These are phyloP conservation scores for Aspergillus sp. DNA, from an alignment of 2,329 filamentous ascomycete genomes.

Conservation along the genomic window DNA sequence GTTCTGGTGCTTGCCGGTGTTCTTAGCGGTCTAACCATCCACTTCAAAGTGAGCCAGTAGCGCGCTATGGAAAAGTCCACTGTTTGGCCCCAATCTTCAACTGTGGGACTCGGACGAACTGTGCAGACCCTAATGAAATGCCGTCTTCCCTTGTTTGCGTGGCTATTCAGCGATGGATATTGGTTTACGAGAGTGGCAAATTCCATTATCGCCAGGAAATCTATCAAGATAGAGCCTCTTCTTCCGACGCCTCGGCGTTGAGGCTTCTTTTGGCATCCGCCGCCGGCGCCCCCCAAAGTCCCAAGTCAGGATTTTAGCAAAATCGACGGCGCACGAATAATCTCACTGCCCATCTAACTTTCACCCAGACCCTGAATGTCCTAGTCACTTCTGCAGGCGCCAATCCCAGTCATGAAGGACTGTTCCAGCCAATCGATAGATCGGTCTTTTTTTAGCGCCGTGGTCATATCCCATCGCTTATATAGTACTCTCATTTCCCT, in stretches of 20 bases:
- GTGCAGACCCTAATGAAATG: neutral
- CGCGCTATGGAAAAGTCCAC: neutral
- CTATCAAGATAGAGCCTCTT: neutral
- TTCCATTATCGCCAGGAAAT: too few species aligned
- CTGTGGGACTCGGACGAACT: neutral
- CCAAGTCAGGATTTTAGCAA: neutral
- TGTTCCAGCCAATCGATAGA: neutral
- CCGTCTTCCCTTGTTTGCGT: neutral
- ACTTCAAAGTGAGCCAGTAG: slow-evolving; percentile 5
- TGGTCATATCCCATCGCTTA: neutral
- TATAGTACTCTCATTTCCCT: neutral
- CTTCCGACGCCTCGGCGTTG: neutral
- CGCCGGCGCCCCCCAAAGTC: neutral
- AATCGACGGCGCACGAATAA: neutral
- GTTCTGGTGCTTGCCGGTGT: slow-evolving; percentile 56
- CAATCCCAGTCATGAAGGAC: neutral
- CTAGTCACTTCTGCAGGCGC: neutral
- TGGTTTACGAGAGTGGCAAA: neutral
- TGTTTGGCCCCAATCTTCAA: neutral
- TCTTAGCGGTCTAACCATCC: slow-evolving; percentile 25
- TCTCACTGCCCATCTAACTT: neutral
- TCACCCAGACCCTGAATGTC: neutral
- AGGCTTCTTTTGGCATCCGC: neutral
- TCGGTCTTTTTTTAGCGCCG: neutral
- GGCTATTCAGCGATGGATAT: neutral